phyloP scores from a whole-genome alignment of 306 rosid species.

The Hippophae gyantsensis region DNA sequence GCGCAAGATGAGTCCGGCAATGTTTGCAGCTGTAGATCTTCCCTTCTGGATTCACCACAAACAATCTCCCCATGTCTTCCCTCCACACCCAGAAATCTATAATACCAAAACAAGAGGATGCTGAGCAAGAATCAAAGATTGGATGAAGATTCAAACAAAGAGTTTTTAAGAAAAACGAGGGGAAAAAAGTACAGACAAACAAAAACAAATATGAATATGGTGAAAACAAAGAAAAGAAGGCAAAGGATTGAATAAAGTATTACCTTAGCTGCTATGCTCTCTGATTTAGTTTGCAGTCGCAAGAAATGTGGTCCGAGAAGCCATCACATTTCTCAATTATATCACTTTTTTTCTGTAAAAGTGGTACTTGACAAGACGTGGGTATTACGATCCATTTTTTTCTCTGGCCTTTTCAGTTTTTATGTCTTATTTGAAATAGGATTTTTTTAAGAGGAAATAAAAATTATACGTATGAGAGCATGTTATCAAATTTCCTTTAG shows the following conservation, averaged over 20 bases:
- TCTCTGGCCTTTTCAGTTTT: background rate
- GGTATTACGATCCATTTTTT: conserved; percentile 5
- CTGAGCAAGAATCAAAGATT: conserved; percentile 10
- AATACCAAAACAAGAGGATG: background rate
- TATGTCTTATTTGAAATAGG: background rate
- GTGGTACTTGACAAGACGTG: conserved; percentile 42
- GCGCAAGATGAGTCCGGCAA: conserved; percentile 74
- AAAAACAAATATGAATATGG: background rate
- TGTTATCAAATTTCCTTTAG: too few species aligned
- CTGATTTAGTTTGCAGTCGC: conserved; percentile 25
- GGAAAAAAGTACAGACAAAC: background rate
- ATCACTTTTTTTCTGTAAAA: conserved; percentile 27
- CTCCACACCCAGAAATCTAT: background rate
- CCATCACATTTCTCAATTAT: conserved; percentile 11
- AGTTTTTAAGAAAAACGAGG: background rate
- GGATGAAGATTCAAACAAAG: conserved; percentile 7
- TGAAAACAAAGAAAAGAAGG: background rate
- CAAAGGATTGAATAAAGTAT: conserved; percentile 12
- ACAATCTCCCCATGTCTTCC: conserved; percentile 63
- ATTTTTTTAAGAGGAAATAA: too few species aligned
- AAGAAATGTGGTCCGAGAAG: conserved; percentile 57
- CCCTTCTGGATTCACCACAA: conserved; percentile 65
- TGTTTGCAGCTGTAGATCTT: conserved; percentile 72
- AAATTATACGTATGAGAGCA: too few species aligned
- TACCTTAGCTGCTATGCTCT: conserved; percentile 21